Base-by-base conservation (phyloP, 208 protist species). In the Porcisia deanei region DNA sequence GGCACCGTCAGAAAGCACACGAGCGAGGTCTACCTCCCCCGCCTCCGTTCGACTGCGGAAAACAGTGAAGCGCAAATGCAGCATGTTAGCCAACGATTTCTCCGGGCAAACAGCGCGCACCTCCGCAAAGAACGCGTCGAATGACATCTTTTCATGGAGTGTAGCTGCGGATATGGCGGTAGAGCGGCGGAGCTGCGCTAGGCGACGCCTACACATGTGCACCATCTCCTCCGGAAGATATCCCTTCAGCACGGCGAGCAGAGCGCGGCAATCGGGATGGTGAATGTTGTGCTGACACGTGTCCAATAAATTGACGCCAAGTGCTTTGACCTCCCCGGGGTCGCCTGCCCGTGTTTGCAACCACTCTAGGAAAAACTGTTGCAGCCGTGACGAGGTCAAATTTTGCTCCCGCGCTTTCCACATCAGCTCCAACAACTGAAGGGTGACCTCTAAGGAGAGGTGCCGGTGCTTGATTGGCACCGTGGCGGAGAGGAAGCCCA, bases 171-270 rank as follows among this genome's bases (percentile, higher is more conserved):
- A 65, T 37, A 54, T 73, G 37, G 63, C 12, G 10, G 71, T 71
- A 5, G 68, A 69, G 39, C 20, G 60, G 39, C 70, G 68, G 49
- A 96, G 65, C 34, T 85, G 73, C 0, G 55, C 71, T 14, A 96
- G 79, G 39, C 84, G 76, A 41, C 80, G 79, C 20, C 86, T 79
- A 34, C 81, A 88, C 49, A 85, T 70, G 34, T 82, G 69, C 55
- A 92, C 84, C 14, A 94, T 16, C 30, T 89, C 85, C 73, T 95
- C 90, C 4, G 91, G 90, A 5, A 97, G 72, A 72, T 86, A 94
- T 25, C 82, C 85, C 9, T 82, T 88, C 30, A 97, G 71, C 4
- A 88, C 52, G 12, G 84, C 58, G 12, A 97, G 75, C 49, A 95
- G 80, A 18, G 68, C 78, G 9, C 84, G 77, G 78, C 93, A 97